Percentiles rank a stretch among this genome's conserved stretches.
These are phyloP conservation scores for Cryptococcus sp. DNA, from an alignment of 1,284 basidiomycete genomes.

Conservation along the genomic window DNA sequence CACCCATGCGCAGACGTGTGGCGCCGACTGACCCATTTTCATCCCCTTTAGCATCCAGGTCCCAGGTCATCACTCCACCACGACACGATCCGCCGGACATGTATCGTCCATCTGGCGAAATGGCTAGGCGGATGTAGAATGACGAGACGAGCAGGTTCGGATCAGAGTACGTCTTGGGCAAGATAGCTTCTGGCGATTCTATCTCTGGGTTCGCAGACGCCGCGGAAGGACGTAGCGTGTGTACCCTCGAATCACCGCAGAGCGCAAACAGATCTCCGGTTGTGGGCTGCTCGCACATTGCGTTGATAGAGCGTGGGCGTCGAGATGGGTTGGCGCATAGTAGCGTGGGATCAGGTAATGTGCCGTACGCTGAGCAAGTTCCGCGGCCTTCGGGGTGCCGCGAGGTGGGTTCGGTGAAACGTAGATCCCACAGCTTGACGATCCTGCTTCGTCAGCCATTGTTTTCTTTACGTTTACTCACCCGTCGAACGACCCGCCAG, in stretches of 20 bases:
- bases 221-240: constrained; percentile 41
- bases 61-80: constrained; percentile 51
- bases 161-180: constrained; percentile 41
- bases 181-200: constrained; percentile 21
- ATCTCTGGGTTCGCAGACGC: constrained; percentile 1
- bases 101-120: constrained; percentile 47
- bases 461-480: constrained; percentile 19
- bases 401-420: constrained; percentile 32
- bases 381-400: constrained; percentile 27
- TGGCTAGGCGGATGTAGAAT: constrained; percentile 49
- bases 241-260: constrained; percentile 45
- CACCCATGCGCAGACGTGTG: constrained; percentile 21
- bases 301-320: constrained; percentile 44
- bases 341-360: constrained; percentile 42
- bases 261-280: constrained; percentile 46
- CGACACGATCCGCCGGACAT: constrained; percentile 43
- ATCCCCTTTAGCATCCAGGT: constrained; percentile 16
- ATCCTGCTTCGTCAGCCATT: constrained; percentile 39
- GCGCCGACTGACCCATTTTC: constrained; percentile 19
- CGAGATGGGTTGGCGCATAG: constrained; percentile 24
- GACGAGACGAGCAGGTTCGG: constrained; percentile 38
- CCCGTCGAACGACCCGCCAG: constrained; percentile 52
- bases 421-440: constrained; percentile 54
- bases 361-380: constrained; percentile 22
- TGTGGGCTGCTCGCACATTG: constrained; percentile 39